Percentiles rank a stretch among this genome's conserved stretches.
phyloP scores from a whole-genome alignment of 2,329 filamentous ascomycete species.

The Fusarium sp. region DNA sequence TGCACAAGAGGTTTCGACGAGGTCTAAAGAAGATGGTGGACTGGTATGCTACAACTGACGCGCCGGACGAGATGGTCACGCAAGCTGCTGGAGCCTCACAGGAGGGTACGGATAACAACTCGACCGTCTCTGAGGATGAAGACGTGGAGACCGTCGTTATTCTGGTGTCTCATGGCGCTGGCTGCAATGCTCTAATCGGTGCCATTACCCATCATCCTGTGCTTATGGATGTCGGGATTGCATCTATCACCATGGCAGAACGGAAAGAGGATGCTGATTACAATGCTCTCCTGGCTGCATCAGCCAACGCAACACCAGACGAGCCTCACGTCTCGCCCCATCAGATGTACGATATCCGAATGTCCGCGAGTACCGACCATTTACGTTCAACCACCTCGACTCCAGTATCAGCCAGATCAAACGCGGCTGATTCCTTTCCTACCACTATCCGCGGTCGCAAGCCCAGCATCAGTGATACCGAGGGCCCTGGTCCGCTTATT shows the following conservation, averaged over 20 bases:
- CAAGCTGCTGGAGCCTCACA: conserved; percentile 43
- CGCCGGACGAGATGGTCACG: conserved; percentile 64
- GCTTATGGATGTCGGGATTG: conserved; percentile 88
- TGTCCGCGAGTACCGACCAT: conserved; percentile 82
- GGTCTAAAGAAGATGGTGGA: conserved; percentile 83
- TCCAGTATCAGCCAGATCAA: conserved; percentile 51
- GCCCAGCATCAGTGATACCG: conserved; percentile 41
- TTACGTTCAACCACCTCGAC: conserved; percentile 62
- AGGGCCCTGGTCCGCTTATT: conserved; percentile 47
- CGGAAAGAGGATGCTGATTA: conserved; percentile 64
- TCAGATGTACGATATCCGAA: conserved; percentile 77
- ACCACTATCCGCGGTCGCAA: conserved; percentile 40
- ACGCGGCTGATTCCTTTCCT: conserved; percentile 48
- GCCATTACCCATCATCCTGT: conserved; percentile 92
- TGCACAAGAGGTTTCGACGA: conserved; percentile 89
- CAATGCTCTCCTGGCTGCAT: conserved; percentile 49
- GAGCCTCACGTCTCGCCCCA: conserved; percentile 60
- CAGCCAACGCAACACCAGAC: conserved; percentile 39
- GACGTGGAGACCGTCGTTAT: conserved; percentile 83
- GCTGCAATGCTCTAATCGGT: conserved; percentile 94
- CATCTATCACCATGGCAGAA: conserved; percentile 89
- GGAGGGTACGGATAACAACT: conserved; percentile 51
- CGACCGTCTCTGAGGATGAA: conserved; percentile 62
- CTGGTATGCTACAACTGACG: conserved; percentile 77
- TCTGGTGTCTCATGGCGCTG: conserved; percentile 92